Percentiles rank a stretch among this genome's conserved stretches.
Conservation (phyloP, 257 asterid genomes). For the Fraxinus excelsior region DNA sequence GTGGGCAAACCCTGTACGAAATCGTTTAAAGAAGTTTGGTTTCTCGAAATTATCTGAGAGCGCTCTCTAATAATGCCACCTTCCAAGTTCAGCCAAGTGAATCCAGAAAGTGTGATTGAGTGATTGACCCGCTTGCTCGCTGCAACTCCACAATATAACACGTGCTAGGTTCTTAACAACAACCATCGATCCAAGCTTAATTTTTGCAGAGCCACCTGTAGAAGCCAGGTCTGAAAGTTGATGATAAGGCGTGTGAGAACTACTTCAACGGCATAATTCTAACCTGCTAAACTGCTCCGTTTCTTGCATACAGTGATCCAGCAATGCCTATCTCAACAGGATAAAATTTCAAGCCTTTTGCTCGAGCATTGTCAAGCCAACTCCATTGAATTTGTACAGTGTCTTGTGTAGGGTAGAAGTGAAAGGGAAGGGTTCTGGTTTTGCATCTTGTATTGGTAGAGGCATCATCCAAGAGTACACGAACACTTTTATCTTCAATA, state of each 20-base stretch:
- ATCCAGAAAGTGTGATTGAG: slow-evolving; percentile 14
- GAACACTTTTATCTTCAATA: too few relatives aligned
- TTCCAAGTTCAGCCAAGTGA: slow-evolving; percentile 28
- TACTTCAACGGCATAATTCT: slow-evolving; percentile 19
- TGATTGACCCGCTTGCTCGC: slow-evolving; percentile 27
- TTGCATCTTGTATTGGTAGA: too few relatives aligned
- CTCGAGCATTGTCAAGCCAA: background rate
- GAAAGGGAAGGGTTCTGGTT: slow-evolving; percentile 9
- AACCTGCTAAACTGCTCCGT: slow-evolving; percentile 7
- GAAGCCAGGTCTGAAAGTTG: slow-evolving; percentile 32
- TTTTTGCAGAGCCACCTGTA: slow-evolving; percentile 19
- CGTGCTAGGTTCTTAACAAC: too few relatives aligned
- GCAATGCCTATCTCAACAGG: slow-evolving; percentile 40
- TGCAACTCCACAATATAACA: slow-evolving; percentile 54
- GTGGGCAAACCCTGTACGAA: slow-evolving; percentile 59
- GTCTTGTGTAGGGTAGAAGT: too few relatives aligned
- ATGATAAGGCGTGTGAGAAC: too few relatives aligned
- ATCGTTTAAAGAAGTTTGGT: slow-evolving; percentile 63
- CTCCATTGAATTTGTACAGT: background rate
- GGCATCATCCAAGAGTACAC: too few relatives aligned
- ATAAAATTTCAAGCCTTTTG: background rate
- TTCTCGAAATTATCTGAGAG: slow-evolving; percentile 67
- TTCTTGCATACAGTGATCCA: too few relatives aligned
- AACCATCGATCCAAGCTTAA: slow-evolving; percentile 30
- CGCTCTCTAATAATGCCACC: slow-evolving; percentile 16